Conservation (phyloP, 169 alveolate species). For the Cryptosporidium ubiquitum region DNA sequence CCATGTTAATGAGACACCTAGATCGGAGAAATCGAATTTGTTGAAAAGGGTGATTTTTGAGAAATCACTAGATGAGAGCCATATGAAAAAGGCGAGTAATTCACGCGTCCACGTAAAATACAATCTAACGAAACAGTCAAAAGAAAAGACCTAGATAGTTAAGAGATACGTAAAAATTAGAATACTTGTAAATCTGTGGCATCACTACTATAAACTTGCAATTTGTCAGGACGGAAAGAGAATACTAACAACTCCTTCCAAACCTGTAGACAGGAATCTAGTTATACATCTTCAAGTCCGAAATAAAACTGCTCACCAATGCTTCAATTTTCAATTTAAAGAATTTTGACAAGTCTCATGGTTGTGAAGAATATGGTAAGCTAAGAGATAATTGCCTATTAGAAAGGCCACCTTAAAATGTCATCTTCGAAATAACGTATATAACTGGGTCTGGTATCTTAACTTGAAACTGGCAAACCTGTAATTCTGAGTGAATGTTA, state of each 20-base stretch:
- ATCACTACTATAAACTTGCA: conserved; percentile 13
- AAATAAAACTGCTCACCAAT: not conserved
- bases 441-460: not conserved
- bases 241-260: conserved; percentile 20
- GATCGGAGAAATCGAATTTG: conserved; percentile 15
- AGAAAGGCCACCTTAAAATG: not conserved
- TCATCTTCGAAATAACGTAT: not conserved
- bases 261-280: not conserved
- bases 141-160: not conserved
- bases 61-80: conserved; percentile 61
- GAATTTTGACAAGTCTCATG: not conserved
- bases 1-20: conserved; percentile 11
- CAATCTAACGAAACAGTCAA: not conserved
- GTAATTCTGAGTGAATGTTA: not conserved
- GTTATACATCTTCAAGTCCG: not conserved
- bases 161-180: conserved; percentile 21
- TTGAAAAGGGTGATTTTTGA: conserved; percentile 33
- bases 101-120: too few species aligned
- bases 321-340: not conserved
- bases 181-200: conserved; percentile 19
- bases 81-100: not conserved
- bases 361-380: not conserved
- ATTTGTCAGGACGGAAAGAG: not conserved
- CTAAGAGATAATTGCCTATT: not conserved
- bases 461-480: not conserved